Base-by-base conservation (phyloP, 2,329 filamentous ascomycete genomes). In the Diaporthe helianthi region DNA sequence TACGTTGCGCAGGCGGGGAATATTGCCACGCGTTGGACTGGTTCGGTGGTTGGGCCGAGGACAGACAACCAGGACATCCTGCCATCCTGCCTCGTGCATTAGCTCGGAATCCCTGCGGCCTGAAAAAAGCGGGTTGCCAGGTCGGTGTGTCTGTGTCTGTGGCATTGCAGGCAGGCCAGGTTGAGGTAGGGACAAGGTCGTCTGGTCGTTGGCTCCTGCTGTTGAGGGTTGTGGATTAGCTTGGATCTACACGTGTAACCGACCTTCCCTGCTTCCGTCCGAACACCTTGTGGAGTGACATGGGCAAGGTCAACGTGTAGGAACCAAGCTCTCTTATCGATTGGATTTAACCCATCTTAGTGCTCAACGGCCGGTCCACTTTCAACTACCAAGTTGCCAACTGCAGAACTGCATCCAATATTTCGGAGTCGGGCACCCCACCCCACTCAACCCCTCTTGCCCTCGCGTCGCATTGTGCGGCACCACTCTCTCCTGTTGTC, bases 401-500 rank as follows among this genome's bases (percentile, higher is more conserved):
- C 64, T 66, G 64, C 52, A 66, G 13, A 31, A 38, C 64, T 49
- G 52, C 41, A 67, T 55, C 26, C 58, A 46, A 63, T 63, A 63
- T 63, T 63, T 5, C 36, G n/a, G n/a, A n/a, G n/a, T n/a, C n/a
- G n/a, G n/a, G n/a, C 26, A 8, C 55, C 41, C 19, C 41, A n/a
- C 41, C 26, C 29, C 24, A 19, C 54, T 17, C 17, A 13, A 38
- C 12, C 19, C 38, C 41, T 26, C 55, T 12, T 22, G 24, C 55
- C 31, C 51, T 46, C 9, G 17, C 29, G 29, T 63, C 26, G 41
- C 41, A 63, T 36, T 46, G 15, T 33, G 13, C 58, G 29, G 36
- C 26, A 61, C 5, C 19, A 58, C 52, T 36, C 51, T 9, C 26
- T 46, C 15, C 51, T 38, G 22, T 24, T 31, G 33, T 31, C 52